Evolutionary conservation across 2,329 filamentous ascomycete species (phyloP).

Genomic region (Aureobasidium melanogenum): DNA sequence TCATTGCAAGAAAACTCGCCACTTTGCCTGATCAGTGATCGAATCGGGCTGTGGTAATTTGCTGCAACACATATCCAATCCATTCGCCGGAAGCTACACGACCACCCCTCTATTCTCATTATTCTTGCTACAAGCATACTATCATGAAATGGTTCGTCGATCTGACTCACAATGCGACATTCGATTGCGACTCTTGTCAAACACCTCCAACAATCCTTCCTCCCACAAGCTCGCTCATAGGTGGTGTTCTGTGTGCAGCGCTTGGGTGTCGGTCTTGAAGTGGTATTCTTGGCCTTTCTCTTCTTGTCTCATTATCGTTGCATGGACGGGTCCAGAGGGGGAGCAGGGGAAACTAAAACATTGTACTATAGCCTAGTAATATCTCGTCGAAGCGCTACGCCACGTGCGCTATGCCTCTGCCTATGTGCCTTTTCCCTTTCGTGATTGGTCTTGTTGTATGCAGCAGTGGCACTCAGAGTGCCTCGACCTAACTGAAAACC

Average conservation of each 20-base stretch:
- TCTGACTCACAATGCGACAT: no score
- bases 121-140: not conserved
- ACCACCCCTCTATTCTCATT: not conserved
- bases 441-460: no score
- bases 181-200: not conserved
- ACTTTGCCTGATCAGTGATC: conserved; percentile 10
- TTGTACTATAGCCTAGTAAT: conserved; percentile 4
- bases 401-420: no score
- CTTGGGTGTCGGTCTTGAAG: not conserved
- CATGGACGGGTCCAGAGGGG: not conserved
- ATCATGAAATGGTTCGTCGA: not conserved
- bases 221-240: no score
- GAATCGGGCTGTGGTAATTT: no score
- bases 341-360: not conserved
- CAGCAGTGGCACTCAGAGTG: no score
- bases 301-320: not conserved
- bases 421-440: no score
- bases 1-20: conserved; percentile 26
- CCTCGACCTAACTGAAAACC: no score
- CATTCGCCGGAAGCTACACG: not conserved
- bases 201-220: no score
- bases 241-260: not conserved
- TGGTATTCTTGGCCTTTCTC: no score
- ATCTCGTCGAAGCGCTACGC: not conserved
- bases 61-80: not conserved